Conservation (phyloP, 2,329 filamentous ascomycete species). For the Cadophora malorum region DNA sequence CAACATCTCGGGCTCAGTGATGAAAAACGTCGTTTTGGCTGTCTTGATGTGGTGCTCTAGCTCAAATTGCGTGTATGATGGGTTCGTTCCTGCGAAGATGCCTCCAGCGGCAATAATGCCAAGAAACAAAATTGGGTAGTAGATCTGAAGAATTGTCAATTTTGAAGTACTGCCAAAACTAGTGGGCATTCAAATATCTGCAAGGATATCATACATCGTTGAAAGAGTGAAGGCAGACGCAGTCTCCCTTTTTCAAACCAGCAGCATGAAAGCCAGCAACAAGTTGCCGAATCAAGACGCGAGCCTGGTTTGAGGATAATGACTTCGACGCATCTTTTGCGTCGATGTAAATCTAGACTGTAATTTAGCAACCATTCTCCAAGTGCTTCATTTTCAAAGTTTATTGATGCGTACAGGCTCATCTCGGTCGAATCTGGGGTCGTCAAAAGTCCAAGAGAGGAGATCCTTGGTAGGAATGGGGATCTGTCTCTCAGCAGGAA, state of each 20-base stretch:
- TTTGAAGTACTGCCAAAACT: neutral
- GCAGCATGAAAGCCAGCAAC: constrained; percentile 40
- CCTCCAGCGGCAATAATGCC: constrained; percentile 42
- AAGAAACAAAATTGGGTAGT: constrained; percentile 38
- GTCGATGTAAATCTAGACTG: constrained; percentile 41
- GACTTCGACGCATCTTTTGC: constrained; percentile 35
- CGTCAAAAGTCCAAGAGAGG: constrained; percentile 40
- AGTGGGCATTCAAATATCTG: neutral
- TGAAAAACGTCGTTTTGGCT: constrained; percentile 38
- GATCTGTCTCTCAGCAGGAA: constrained; percentile 25
- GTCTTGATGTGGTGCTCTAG: constrained; percentile 42
- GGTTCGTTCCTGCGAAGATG: constrained; percentile 43
- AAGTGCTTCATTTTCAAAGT: neutral
- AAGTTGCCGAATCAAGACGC: constrained; percentile 37
- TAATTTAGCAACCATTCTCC: neutral
- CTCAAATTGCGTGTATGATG: constrained; percentile 42
- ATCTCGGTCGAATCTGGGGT: constrained; percentile 36
- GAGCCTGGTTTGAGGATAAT: constrained; percentile 40
- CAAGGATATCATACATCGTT: constrained; percentile 40
- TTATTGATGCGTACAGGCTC: constrained; percentile 33
- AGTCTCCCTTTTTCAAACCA: constrained; percentile 41
- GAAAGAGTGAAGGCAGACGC: constrained; percentile 42
- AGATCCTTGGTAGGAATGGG: constrained; percentile 39
- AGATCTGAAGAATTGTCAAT: constrained; percentile 30
- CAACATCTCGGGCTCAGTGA: constrained; percentile 40